These are phyloP conservation scores for Monilinia laxa DNA, from an alignment of 2,329 filamentous ascomycete species.

Conservation along the genomic window DNA sequence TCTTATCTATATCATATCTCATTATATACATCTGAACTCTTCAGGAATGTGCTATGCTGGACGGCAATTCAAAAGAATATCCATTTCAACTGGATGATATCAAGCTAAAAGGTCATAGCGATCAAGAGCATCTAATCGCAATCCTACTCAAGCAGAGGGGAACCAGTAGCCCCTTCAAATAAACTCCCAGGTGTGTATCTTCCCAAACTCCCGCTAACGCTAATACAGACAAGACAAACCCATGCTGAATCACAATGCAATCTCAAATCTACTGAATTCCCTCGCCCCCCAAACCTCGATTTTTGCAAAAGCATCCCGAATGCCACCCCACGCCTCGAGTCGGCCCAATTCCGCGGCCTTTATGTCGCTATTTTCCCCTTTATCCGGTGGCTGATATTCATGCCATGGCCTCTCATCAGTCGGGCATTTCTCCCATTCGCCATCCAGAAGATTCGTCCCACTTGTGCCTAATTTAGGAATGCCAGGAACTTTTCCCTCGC, in stretches of 20 bases:
- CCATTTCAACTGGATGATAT: too few species aligned
- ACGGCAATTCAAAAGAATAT: background rate
- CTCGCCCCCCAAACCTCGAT: constrained; percentile 16
- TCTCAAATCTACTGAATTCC: constrained; percentile 1
- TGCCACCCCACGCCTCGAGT: constrained; percentile 18
- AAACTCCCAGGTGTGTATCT: background rate
- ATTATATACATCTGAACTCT: background rate
- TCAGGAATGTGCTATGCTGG: background rate
- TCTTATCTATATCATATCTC: background rate
- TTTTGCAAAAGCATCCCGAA: constrained; percentile 8
- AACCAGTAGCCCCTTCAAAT: too few species aligned
- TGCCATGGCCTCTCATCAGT: constrained; percentile 35
- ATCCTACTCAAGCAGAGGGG: too few species aligned
- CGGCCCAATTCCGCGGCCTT: constrained; percentile 6
- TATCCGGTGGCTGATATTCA: background rate
- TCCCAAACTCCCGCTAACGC: constrained; percentile 4
- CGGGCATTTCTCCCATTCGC: constrained; percentile 35
- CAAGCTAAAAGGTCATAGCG: too few species aligned
- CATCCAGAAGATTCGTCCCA: constrained; percentile 27
- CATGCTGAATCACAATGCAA: constrained; percentile 7
- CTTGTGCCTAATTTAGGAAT: constrained; percentile 26
- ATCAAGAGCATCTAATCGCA: too few species aligned
- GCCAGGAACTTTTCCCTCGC: constrained; percentile 33
- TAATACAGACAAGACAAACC: background rate
- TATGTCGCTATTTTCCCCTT: background rate